Base-by-base conservation (phyloP, 2,329 filamentous ascomycete species). In the Fusarium nurragi region DNA sequence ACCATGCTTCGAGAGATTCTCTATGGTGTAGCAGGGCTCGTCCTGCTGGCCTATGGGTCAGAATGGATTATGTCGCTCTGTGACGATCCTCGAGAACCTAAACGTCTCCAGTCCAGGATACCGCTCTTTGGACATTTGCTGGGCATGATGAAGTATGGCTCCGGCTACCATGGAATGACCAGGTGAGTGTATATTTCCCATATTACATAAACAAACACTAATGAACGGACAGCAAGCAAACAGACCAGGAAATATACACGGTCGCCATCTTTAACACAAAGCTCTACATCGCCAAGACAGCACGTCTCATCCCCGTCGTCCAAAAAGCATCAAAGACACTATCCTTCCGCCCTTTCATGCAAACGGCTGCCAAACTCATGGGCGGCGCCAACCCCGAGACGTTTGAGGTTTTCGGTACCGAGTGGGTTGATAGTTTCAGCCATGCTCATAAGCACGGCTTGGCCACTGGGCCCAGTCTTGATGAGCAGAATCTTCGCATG, bases 331-430 rank as follows among this genome's bases (percentile, higher is more conserved):
- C 65, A 11, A 73, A 71, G 19, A 69, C 67, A 0, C 43, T 75
- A 0, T 71, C 71, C 5, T 75, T 75, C 50, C 67, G 68, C 0
- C 74, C 73, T 0, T 71, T 75, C 3, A 56, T 75, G 32, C 71
- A 73, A 6, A 65, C 66, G 6, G 57, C 51, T 4, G 21, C 60
- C 0, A 67, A 43, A 28, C 13, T 44, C 7, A 63, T 69, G 66
- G 67, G 64, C 0, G 64, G 49, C n/a, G 60, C 67, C 0, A 56
- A 39, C 0, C 23, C 60, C 0, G 57, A 63, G 23, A 68, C 64
- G 0, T 54, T 49, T 4, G 56, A 67, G 4, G n/a, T 58, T 2
- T 67, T 69, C 25, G 67, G 67, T 3, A 56, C 44, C 0, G 60
- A 65, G 3, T 39, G 64, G 41, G 18, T 54, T 2, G 60, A 67